Evolutionary conservation across 306 rosid genomes (phyloP).

Genomic region (Medicago arabica): DNA sequence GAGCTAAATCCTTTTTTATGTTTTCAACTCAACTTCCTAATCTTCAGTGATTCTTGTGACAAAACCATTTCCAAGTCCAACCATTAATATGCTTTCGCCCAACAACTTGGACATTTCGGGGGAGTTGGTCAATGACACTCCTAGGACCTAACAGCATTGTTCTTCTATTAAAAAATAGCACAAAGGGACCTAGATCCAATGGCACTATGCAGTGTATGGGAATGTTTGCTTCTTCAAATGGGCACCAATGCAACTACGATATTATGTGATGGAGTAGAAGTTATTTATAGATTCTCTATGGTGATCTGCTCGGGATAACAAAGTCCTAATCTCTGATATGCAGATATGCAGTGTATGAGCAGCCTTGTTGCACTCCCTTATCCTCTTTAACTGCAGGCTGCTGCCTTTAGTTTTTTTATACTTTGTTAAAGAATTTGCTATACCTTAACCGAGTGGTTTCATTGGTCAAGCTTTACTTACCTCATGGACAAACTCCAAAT

Average conservation of each 20-base stretch:
- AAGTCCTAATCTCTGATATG: constrained; percentile 7
- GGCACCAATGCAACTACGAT: not conserved
- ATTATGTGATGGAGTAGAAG: not conserved
- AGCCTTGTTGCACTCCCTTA: not conserved
- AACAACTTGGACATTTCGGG: not conserved
- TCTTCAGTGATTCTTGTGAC: constrained; percentile 9
- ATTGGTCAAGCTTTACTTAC: not conserved
- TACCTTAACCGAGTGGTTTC: not conserved
- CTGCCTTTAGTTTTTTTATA: not conserved
- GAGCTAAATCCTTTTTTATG: not conserved
- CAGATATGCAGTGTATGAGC: constrained; percentile 1
- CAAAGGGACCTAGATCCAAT: not conserved
- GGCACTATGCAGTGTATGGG: not conserved
- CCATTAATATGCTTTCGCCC: not conserved
- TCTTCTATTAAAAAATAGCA: constrained; percentile 1
- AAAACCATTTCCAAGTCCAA: constrained; percentile 5
- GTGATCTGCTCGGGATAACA: not conserved
- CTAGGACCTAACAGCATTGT: not conserved
- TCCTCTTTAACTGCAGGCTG: not conserved
- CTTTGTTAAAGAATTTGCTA: not conserved
- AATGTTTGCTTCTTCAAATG: not conserved
- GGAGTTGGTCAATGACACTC: not conserved
- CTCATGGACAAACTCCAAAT: not conserved
- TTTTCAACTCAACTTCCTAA: constrained; percentile 20
- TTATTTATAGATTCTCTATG: constrained; percentile 12